These are phyloP conservation scores for Phoma sp. DNA, from an alignment of 2,329 filamentous ascomycete species.

Conservation along the genomic window DNA sequence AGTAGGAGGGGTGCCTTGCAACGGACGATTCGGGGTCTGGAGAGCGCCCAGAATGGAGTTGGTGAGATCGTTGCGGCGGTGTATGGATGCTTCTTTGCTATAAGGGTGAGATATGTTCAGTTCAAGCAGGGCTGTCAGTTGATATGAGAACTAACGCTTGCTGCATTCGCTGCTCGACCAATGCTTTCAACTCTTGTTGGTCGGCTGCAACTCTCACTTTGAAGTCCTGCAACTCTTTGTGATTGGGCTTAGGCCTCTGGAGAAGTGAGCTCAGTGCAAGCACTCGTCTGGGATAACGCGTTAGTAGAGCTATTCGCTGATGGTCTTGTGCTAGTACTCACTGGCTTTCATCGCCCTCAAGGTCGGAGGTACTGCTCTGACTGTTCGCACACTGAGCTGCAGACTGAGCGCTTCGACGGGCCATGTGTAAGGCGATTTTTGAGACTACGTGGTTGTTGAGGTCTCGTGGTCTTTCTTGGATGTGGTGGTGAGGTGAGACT, in stretches of 20 bases:
- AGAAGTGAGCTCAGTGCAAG: constrained; percentile 26
- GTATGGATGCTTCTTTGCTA: constrained; percentile 26
- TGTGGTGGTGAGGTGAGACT: not conserved
- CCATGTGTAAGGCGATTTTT: constrained; percentile 18
- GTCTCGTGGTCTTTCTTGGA: not conserved
- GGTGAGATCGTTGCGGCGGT: constrained; percentile 32
- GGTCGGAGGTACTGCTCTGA: constrained; percentile 12
- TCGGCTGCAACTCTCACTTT: constrained; percentile 25
- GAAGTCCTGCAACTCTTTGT: constrained; percentile 35
- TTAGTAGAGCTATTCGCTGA: constrained; percentile 5
- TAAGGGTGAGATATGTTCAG: not conserved
- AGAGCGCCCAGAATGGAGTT: constrained; percentile 29
- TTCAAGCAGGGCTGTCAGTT: not conserved
- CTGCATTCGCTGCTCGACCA: constrained; percentile 28
- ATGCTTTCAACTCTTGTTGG: constrained; percentile 21
- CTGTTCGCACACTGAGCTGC: constrained; percentile 2
- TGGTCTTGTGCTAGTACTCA: constrained; percentile 10
- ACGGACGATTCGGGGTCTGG: constrained; percentile 16
- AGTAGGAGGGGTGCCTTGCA: constrained; percentile 4
- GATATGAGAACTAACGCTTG: constrained; percentile 28
- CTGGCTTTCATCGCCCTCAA: constrained; percentile 36
- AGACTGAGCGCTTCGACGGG: constrained; percentile 17
- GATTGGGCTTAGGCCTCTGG: constrained; percentile 27
- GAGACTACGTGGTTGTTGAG: not conserved
- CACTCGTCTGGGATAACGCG: constrained; percentile 24